Evolutionary conservation across 768 basidiomycete species (phyloP), one percentile per base, ranked within the genome.

Genomic region (Termitomyces sp.): DNA sequence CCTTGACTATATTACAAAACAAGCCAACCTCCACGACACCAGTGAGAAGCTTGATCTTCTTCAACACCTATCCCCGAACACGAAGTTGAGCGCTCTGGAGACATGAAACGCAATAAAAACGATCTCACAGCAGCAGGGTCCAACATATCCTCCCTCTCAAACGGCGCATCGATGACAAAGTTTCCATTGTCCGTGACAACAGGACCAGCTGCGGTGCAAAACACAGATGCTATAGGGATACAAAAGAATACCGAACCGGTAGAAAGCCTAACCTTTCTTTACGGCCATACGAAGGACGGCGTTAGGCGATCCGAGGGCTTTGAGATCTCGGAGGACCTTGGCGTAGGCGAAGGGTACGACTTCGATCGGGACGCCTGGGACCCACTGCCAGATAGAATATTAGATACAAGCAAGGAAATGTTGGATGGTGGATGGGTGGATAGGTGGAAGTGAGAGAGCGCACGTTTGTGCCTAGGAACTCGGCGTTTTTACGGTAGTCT

Each of bases 21-120:
- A 99, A 72, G 0, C 97, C 97, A 34, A 98, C 97, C 71, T 99
- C 97, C n/a, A 98, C 92, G 23, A 98, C 93, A 45, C 97, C 97
- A 3, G 96, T 98, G 58, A 98, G 79, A 82, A 96, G 83, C 77
- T 98, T 98, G 67, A 98, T 89, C 59, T 81, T 77, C 16, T 77
- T 71, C 75, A 96, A 75, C 17, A 98, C 78, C 91, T 95, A 67
- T 8, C n/a, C n/a, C n/a, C n/a, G n/a, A 52, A 9, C 32, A 25
- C 52, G 29, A 41, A 21, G 9, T 14, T 54, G 27, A 47, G 25
- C 19, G 48, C 40, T 5, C 55, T 57, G 31, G 17, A n/a, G 29
- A 12, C 3, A 12, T 47, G 19, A 58, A 32, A 42, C 32, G 5
- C 6, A 38, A 47, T 9, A 29, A 48, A 45, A 16, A 37, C 41